A percentile compares a stretch with the other conserved stretches of the same genome.
Evolutionary conservation across 2,329 filamentous ascomycete genomes (phyloP).

Genomic region (Pseudogymnoascus sp.): DNA sequence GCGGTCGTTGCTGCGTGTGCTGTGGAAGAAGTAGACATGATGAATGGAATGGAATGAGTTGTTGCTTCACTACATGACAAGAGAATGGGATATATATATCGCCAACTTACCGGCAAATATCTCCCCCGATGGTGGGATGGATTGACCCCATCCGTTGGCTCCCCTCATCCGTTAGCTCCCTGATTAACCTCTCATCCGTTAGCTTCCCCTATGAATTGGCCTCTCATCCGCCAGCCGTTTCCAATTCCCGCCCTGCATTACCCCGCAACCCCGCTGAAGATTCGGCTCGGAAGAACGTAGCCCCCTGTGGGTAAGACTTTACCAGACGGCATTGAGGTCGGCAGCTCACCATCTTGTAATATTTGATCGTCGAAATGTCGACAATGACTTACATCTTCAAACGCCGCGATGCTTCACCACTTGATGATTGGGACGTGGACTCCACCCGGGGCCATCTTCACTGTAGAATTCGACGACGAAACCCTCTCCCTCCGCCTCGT

Average conservation of each 20-base stretch:
- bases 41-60: neutral
- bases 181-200: neutral
- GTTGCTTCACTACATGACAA: neutral
- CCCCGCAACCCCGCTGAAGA: neutral
- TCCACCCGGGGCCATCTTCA: slow-evolving; percentile 82
- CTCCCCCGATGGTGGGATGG: neutral
- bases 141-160: neutral
- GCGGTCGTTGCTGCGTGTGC: slow-evolving; percentile 21
- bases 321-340: neutral
- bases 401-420: slow-evolving; percentile 67
- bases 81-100: slow-evolving; percentile 1
- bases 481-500: slow-evolving; percentile 65
- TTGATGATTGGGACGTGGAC: slow-evolving; percentile 92
- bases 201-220: neutral
- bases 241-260: neutral
- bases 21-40: neutral
- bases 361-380: neutral
- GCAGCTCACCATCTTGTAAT: neutral
- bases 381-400: neutral
- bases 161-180: neutral
- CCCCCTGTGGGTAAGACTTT: neutral
- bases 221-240: neutral
- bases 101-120: neutral
- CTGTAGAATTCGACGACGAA: slow-evolving; percentile 80
- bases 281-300: neutral